Evolutionary conservation across 805 yeast species (phyloP).

Genomic region (Saccharomycopsis synnaedendra): DNA sequence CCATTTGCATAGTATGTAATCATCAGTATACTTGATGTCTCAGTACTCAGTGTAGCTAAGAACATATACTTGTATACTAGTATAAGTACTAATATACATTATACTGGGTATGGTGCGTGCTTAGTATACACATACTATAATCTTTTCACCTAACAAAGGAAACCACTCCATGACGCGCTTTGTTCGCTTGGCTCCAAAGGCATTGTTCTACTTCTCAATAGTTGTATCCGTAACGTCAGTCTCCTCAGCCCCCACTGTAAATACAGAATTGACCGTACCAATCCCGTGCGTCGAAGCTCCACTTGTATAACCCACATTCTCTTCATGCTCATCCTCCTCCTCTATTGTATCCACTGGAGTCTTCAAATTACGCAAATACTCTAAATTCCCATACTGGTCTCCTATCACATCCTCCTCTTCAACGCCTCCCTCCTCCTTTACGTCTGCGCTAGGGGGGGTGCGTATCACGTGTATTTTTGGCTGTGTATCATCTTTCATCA

Average conservation of each 20-base stretch:
- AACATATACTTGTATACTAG: no score
- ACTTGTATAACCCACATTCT: background rate
- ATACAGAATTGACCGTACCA: background rate
- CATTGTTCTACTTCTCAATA: no score
- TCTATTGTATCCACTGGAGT: background rate
- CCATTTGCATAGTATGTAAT: no score
- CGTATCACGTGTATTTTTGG: background rate
- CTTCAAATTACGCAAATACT: slow-evolving; percentile 4
- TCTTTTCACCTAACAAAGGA: no score
- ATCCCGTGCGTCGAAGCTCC: background rate
- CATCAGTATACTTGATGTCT: no score
- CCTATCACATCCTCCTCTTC: slow-evolving; percentile 13
- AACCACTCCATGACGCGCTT: no score
- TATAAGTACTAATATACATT: no score
- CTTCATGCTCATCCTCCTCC: background rate
- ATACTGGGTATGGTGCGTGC: no score
- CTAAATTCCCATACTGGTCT: slow-evolving; percentile 10
- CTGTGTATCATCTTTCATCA: background rate
- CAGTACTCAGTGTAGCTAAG: no score
- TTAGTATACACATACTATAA: no score
- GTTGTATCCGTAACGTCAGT: background rate
- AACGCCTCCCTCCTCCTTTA: background rate
- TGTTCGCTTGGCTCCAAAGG: no score
- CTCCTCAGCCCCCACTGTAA: no score
- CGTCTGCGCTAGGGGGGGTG: background rate